Conservation (phyloP, 192 early-diverging fungal species). For the Coemansia asiatica region DNA sequence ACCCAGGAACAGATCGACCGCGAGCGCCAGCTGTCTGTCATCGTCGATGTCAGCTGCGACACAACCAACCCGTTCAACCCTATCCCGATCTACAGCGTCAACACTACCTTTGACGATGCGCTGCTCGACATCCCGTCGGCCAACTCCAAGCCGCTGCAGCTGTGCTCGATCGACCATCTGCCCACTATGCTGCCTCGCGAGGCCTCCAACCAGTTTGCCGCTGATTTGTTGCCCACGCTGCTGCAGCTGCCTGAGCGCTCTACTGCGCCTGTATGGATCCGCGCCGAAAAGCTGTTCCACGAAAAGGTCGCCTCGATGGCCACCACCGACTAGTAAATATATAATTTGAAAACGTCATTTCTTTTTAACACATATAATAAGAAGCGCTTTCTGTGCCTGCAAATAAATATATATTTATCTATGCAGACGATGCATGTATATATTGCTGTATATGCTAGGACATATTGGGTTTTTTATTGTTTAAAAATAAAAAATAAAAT, state of each 20-base stretch:
- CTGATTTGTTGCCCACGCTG: conserved; percentile 83
- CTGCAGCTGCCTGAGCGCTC: conserved; percentile 67
- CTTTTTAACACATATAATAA: no score
- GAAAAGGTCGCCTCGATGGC: conserved; percentile 72
- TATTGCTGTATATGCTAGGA: no score
- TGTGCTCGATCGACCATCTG: conserved; percentile 96
- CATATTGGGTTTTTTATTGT: no score
- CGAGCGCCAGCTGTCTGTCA: conserved; percentile 73
- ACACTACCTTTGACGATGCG: conserved; percentile 95
- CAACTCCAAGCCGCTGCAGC: conserved; percentile 72
- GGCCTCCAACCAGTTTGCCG: conserved; percentile 81
- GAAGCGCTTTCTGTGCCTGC: no score
- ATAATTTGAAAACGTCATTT: neutral
- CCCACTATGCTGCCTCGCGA: conserved; percentile 93
- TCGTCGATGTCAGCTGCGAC: conserved; percentile 95
- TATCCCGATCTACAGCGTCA: conserved; percentile 88
- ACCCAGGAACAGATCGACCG: conserved; percentile 75
- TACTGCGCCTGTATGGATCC: conserved; percentile 73
- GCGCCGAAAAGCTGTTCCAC: conserved; percentile 80
- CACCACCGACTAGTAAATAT: conserved; percentile 26
- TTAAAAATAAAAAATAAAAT: no score
- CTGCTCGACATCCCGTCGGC: conserved; percentile 62
- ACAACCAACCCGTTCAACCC: conserved; percentile 98
- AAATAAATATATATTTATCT: no score
- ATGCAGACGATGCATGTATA: no score